Evolutionary conservation across 2,329 filamentous ascomycete genomes (phyloP), one percentile per base, ranked within the genome.

Genomic region (Metarhizium guizhouense): DNA sequence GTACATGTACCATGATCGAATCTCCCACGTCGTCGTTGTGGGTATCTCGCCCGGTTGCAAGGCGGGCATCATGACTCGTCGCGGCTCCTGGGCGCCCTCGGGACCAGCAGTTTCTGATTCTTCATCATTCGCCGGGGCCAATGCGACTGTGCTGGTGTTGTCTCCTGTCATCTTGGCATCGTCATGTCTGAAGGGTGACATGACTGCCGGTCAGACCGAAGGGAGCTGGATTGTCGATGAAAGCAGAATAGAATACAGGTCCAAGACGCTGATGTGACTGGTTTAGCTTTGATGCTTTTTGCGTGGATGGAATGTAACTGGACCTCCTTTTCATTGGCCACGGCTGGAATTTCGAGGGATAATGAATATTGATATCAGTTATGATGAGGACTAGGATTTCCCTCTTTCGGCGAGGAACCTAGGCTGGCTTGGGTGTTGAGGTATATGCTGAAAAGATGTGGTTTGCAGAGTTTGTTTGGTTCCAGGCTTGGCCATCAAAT

Each of bases 1-100:
- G 68, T 86, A 86, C 32, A 60, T 55, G 54, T 69, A 69, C 63
- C 63, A 67, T 2, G 63, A 58, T 49, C 59, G 56, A 6, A 65
- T 62, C 32, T 67, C 64, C 34, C 55, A 55, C 16, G 7, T 48
- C 20, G 76, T 51, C 30, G 57, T 60, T 16, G 54, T 38, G 20
- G 57, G 57, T 3, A 16, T 36, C 7, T 52, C 51, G 48, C 38
- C 53, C 7, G 43, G 20, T 36, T 55, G 55, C 47, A 54, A 25
- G 13, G 48, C 18, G 13, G 55, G 47, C 55, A 43, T 47, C 18
- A 54, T 52, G 6, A 56, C 55, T 4, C n/a, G 45, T 7, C 38
- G 47, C 18, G 16, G 29, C 38, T 51, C 34, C 45, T 34, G 29
- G 29, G 48, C 8, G 7, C 45, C n/a, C 48, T 7, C 30, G 3